A percentile compares a stretch with the other conserved stretches of the same genome.
phyloP scores from a whole-genome alignment of 2,329 filamentous ascomycete genomes.

The Phoma sp. region DNA sequence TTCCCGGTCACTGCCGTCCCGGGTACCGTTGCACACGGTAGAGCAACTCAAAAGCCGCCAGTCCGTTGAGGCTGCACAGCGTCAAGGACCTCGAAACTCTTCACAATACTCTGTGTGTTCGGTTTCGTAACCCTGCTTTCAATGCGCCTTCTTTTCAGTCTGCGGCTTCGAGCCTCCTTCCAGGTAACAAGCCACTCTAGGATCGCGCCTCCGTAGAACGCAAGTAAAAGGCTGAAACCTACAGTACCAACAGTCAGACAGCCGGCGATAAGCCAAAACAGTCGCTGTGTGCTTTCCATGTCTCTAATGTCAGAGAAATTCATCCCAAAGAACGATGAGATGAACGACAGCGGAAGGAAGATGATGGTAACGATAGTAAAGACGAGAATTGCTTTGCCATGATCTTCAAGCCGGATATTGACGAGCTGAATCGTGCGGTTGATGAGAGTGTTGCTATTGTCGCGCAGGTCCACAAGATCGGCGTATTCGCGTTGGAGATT shows the following conservation, averaged over 20 bases:
- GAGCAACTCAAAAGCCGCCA: not conserved
- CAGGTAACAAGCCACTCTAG: constrained; percentile 48
- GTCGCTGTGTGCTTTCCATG: constrained; percentile 47
- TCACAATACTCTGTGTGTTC: constrained; percentile 12
- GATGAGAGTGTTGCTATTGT: constrained; percentile 54
- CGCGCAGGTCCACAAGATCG: constrained; percentile 51
- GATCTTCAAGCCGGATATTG: constrained; percentile 55
- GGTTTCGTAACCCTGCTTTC: constrained; percentile 4
- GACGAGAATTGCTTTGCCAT: constrained; percentile 54
- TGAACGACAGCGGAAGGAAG: constrained; percentile 55
- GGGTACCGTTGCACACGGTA: too few relatives aligned
- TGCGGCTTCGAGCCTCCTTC: constrained; percentile 39
- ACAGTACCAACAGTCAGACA: constrained; percentile 50
- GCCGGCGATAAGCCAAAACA: constrained; percentile 53
- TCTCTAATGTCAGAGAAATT: constrained; percentile 52
- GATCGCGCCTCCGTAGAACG: constrained; percentile 51
- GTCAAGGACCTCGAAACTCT: constrained; percentile 36
- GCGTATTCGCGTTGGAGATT: constrained; percentile 52
- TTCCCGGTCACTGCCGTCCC: not conserved
- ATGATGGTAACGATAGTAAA: constrained; percentile 56
- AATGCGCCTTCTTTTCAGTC: constrained; percentile 18
- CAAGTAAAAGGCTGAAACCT: constrained; percentile 49
- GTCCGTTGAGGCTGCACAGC: not conserved
- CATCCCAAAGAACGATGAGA: constrained; percentile 55
- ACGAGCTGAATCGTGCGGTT: constrained; percentile 55